Evolutionary conservation across 2,329 filamentous ascomycete species (phyloP).

Genomic region (Botrytis byssoidea): DNA sequence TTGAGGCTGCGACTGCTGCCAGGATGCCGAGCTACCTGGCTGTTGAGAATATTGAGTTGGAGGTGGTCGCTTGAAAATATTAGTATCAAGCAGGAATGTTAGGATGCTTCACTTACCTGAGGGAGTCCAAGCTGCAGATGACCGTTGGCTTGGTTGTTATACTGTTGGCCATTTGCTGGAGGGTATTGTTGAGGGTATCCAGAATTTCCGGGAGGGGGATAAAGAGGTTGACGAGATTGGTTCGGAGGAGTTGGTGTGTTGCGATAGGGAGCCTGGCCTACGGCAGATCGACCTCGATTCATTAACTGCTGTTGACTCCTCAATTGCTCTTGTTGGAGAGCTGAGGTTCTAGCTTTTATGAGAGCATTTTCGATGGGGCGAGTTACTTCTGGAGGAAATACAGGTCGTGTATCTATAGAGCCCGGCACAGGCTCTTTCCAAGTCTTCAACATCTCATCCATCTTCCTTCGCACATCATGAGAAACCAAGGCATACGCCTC

Average conservation of each 20-base stretch:
- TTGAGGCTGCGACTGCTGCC: constrained; percentile 37
- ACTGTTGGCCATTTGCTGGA: constrained; percentile 30
- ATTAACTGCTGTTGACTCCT: constrained; percentile 56
- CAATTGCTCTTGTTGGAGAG: constrained; percentile 57
- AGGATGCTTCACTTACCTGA: constrained; percentile 30
- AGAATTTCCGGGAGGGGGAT: constrained; percentile 39
- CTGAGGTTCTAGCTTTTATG: constrained; percentile 69
- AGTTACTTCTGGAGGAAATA: constrained; percentile 85
- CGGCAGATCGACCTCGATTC: constrained; percentile 49
- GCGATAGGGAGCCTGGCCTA: constrained; percentile 60
- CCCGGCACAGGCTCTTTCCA: constrained; percentile 98
- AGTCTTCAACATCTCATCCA: constrained; percentile 96
- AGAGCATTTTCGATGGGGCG: constrained; percentile 90
- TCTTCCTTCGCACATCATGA: constrained; percentile 75
- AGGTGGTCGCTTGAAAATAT: constrained; percentile 27
- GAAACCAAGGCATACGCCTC: constrained; percentile 92
- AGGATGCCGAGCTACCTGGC: constrained; percentile 39
- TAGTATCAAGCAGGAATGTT: constrained; percentile 2
- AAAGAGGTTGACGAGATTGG: constrained; percentile 42
- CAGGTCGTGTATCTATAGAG: constrained; percentile 86
- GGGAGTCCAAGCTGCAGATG: constrained; percentile 34
- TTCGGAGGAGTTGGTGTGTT: constrained; percentile 73
- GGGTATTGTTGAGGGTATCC: constrained; percentile 40
- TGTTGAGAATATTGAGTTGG: constrained; percentile 24
- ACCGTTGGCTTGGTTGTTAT: constrained; percentile 25